Evolutionary conservation across 176 grass and related monocot genomes (phyloP).

Genomic region (Panicum miliaceum): DNA sequence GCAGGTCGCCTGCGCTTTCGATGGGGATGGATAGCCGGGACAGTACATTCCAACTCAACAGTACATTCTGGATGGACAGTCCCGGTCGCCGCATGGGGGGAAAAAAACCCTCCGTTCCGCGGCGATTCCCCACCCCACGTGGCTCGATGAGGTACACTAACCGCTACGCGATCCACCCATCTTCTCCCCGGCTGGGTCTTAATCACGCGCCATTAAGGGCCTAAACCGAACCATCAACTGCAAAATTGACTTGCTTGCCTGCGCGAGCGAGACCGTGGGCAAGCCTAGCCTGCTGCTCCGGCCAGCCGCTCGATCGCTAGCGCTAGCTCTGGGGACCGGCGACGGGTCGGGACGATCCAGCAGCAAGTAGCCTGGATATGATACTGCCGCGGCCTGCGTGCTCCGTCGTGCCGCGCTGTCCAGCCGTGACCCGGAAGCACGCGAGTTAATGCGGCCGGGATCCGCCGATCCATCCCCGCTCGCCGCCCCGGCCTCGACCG

Average conservation of each 20-base stretch:
- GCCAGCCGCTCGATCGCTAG: not conserved
- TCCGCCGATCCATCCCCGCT: constrained; percentile 21
- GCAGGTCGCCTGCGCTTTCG: constrained; percentile 15
- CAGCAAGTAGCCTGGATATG: not conserved
- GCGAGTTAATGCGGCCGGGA: constrained; percentile 29
- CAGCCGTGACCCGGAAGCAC: constrained; percentile 40
- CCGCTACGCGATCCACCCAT: constrained; percentile 7
- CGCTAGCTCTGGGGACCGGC: not conserved
- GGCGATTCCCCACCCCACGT: constrained; percentile 9
- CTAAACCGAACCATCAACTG: constrained; percentile 49
- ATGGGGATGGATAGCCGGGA: constrained; percentile 30
- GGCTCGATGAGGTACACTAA: constrained; percentile 40
- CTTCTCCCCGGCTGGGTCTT: not conserved
- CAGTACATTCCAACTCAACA: constrained; percentile 32
- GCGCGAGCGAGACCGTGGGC: not conserved
- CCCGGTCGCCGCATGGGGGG: not conserved
- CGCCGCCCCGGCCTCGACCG: not conserved
- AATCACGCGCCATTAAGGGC: constrained; percentile 40
- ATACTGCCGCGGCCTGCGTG: not conserved
- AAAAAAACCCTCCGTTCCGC: not conserved
- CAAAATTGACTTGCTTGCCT: constrained; percentile 57
- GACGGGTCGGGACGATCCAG: too few relatives aligned
- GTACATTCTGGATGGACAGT: constrained; percentile 5
- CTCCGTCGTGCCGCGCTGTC: constrained; percentile 38
- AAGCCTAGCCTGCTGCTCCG: not conserved